phyloP scores from a whole-genome alignment of 192 early-diverging fungal species.

The Rhizophagus sp. region DNA sequence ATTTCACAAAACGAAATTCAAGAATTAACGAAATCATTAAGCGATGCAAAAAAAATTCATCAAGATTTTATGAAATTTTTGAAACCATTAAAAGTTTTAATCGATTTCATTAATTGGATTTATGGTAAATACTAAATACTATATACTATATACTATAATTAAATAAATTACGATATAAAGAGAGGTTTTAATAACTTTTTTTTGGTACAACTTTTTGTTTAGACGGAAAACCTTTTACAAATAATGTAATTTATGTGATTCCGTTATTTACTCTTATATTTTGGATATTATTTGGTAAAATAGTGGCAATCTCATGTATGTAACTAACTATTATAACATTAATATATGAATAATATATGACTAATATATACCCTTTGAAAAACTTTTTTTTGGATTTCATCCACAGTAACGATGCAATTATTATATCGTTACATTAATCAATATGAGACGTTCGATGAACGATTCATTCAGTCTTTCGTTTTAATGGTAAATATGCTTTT shows the following conservation, averaged over 20 bases:
- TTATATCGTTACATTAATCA: neutral
- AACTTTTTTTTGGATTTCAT: too few species aligned
- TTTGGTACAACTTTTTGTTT: too few species aligned
- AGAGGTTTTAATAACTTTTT: too few species aligned
- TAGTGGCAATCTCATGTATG: neutral
- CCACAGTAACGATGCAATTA: neutral
- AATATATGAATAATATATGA: too few species aligned
- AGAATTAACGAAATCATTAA: neutral
- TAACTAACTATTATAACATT: neutral
- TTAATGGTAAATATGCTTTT: neutral
- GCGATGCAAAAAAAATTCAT: conserved; percentile 8
- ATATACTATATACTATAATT: too few species aligned
- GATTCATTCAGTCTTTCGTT: neutral
- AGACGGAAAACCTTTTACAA: neutral
- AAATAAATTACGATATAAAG: too few species aligned
- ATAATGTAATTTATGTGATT: neutral
- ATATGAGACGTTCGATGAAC: neutral
- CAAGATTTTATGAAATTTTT: conserved; percentile 17
- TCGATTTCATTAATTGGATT: conserved; percentile 4
- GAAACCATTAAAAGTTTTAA: neutral
- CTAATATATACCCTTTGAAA: too few species aligned
- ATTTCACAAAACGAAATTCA: conserved; percentile 14
- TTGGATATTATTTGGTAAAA: neutral
- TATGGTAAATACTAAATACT: neutral
- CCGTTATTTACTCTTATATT: neutral